Evolutionary conservation across 495 filamentous ascomycete genomes (phyloP), one percentile per base, ranked within the genome.

Genomic region (Chaetomium fimeti): DNA sequence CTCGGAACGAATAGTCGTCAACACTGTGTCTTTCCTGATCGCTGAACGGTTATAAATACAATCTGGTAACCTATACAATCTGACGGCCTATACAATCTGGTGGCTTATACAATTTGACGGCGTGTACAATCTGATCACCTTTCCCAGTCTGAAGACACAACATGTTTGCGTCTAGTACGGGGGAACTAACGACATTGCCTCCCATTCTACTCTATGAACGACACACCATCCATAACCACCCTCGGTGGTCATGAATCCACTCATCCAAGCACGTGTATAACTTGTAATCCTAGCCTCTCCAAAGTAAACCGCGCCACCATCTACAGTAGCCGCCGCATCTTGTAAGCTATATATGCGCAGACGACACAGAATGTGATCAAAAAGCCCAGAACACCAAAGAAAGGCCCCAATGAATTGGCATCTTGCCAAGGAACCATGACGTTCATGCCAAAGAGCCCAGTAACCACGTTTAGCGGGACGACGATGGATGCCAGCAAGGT

Each of bases 401-500:
- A 98, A 78, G 93, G 90, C 16, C 71, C 78, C 18, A 93, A 76
- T 29, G 82, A 83, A 0, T 75, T 74, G 0, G 65, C 63, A 13
- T 87, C 70, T 64, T 74, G 73, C 32, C 87, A 96, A 2, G 94
- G 94, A 2, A 98, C 89, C 27, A 72, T 62, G 9, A 98, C 92
- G 76, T 98, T 98, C 94, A 98, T 98, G 16, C 94, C 94, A 74
- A 97, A 98, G 59, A 98, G 80, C 79, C 94, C 94, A 25, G 89
- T 92, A 64, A 98, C 89, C 62, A 98, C 79, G 75, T 98, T 98
- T 74, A 98, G 86, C n/a, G 94, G 94, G 24, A 98, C 91, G 42
- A 98, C 84, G 67, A 98, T 91, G 18, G 93, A 96, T 7, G 92
- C 94, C 64, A 97, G 82, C 47, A 98, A 82, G n/a, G 94, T 98